phyloP scores from a whole-genome alignment of 352 stramenopile species.

The Phytophthora citricola region DNA sequence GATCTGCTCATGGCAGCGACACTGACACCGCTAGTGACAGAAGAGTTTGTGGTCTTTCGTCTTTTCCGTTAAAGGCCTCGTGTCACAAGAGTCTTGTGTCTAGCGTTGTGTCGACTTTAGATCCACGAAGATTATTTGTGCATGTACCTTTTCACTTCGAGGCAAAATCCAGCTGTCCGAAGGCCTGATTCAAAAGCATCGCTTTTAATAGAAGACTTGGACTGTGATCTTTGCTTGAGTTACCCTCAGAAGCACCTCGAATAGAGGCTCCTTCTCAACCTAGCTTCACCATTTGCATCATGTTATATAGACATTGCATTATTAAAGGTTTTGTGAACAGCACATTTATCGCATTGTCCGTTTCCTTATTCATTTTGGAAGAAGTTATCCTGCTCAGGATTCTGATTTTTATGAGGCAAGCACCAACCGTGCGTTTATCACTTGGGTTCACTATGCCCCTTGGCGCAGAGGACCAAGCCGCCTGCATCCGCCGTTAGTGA shows the following conservation, averaged over 20 bases:
- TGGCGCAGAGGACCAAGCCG: no score
- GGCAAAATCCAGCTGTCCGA: conserved; percentile 16
- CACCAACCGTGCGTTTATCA: not conserved
- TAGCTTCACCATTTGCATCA: no score
- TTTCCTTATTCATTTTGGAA: conserved; percentile 8
- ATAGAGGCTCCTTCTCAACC: no score
- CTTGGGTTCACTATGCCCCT: conserved; percentile 25
- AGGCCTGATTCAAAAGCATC: conserved; percentile 14
- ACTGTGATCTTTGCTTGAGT: not conserved
- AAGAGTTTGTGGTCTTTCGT: no score
- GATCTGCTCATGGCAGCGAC: no score
- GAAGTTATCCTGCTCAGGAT: not conserved
- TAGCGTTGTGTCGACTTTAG: conserved; percentile 1
- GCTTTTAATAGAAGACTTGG: no score
- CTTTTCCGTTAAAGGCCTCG: not conserved
- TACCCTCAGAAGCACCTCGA: no score
- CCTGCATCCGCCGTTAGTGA: conserved; percentile 4
- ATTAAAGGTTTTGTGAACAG: not conserved
- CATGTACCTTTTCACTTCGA: not conserved
- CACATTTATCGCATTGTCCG: not conserved
- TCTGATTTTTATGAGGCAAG: conserved; percentile 21
- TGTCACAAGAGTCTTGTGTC: not conserved
- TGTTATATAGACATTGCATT: not conserved
- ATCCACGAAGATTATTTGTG: conserved; percentile 20
- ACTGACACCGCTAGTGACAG: no score